Conservation (phyloP, 1,139 yeast species). For the Geotrichum fermentans region DNA sequence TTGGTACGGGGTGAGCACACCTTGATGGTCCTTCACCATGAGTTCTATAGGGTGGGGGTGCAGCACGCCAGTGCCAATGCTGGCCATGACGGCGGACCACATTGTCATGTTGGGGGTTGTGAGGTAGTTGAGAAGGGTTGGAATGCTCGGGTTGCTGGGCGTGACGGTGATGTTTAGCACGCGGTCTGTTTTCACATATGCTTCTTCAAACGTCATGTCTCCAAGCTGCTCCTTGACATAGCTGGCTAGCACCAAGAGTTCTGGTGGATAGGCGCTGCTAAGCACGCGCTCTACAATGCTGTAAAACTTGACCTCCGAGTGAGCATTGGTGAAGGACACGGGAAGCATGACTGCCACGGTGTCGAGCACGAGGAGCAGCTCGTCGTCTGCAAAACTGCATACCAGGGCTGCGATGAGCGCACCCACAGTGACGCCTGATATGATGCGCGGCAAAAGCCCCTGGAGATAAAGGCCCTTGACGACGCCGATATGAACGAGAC, state of each 20-base stretch:
- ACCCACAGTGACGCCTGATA: slow-evolving; percentile 93
- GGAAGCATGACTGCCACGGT: slow-evolving; percentile 43
- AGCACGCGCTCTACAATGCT: slow-evolving; percentile 36
- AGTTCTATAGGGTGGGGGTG: slow-evolving; percentile 50
- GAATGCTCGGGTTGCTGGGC: slow-evolving; percentile 49
- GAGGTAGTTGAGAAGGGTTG: slow-evolving; percentile 74
- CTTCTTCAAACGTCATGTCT: slow-evolving; percentile 87
- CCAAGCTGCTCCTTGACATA: slow-evolving; percentile 77
- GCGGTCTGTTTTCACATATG: slow-evolving; percentile 71
- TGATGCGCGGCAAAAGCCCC: slow-evolving; percentile 72
- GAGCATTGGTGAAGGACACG: slow-evolving; percentile 39
- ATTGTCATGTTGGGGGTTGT: slow-evolving; percentile 89
- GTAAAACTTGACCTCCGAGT: slow-evolving; percentile 28
- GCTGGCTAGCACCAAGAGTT: slow-evolving; percentile 69
- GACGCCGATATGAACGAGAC: slow-evolving; percentile 89
- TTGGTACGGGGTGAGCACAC: slow-evolving; percentile 28
- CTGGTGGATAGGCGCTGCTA: slow-evolving; percentile 78
- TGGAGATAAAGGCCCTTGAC: slow-evolving; percentile 72
- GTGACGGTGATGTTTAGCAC: slow-evolving; percentile 79
- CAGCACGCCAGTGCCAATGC: slow-evolving; percentile 64
- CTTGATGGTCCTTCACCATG: slow-evolving; percentile 56
- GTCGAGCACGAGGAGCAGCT: slow-evolving; percentile 41
- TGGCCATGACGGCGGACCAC: slow-evolving; percentile 70
- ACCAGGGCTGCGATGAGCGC: slow-evolving; percentile 86
- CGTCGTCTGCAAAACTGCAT: slow-evolving; percentile 60